A percentile compares a stretch with the other conserved stretches of the same genome.
These are phyloP conservation scores for Russula olivacea DNA, from an alignment of 768 basidiomycete species.

Conservation along the genomic window DNA sequence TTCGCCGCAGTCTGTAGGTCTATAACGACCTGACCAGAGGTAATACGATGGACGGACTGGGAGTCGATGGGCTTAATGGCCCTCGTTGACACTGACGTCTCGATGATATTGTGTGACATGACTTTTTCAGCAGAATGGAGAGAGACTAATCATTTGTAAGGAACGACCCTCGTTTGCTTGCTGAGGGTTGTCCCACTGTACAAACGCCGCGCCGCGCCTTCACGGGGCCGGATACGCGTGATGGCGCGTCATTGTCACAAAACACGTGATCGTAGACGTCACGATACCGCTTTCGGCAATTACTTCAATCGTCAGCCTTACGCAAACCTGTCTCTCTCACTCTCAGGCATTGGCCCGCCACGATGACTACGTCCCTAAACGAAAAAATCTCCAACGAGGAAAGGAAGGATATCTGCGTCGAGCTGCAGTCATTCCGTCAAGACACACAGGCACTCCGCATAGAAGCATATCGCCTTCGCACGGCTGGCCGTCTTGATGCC, in stretches of 20 bases:
- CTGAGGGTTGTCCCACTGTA: too few species aligned
- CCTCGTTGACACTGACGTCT: background rate
- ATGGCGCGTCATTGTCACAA: conserved; percentile 8
- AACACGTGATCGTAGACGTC: conserved; percentile 15
- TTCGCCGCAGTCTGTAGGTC: conserved; percentile 93
- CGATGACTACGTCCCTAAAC: background rate
- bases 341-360: background rate
- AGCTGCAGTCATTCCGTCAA: conserved; percentile 4
- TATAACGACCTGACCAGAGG: conserved; percentile 91
- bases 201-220: too few species aligned
- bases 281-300: background rate
- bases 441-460: conserved; percentile 13
- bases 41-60: conserved; percentile 77
- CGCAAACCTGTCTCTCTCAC: too few species aligned
- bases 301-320: background rate
- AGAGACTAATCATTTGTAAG: background rate
- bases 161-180: background rate
- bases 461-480: conserved; percentile 15
- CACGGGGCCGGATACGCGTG: too few species aligned
- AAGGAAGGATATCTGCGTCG: conserved; percentile 3
- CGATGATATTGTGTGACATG: background rate
- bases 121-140: background rate
- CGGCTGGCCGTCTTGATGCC: background rate
- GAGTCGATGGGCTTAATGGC: conserved; percentile 60
- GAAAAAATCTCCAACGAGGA: conserved; percentile 5